These are phyloP conservation scores for Metschnikowia amazonensis DNA, from an alignment of 805 yeast species.

Conservation along the genomic window DNA sequence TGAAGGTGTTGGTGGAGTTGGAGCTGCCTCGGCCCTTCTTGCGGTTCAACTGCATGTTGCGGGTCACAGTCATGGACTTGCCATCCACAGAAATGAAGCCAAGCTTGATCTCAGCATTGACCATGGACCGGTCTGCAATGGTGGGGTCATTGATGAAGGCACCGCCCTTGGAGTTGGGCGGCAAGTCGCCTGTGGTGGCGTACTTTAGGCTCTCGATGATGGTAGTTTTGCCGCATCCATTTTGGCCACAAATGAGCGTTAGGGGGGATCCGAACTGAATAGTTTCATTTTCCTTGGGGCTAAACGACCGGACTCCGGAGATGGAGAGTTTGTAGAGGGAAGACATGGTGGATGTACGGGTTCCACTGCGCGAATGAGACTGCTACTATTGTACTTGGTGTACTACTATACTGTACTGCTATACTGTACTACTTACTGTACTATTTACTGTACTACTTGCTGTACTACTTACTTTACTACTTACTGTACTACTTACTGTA, in stretches of 20 bases:
- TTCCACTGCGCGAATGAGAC: neutral
- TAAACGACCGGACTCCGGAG: constrained; percentile 88
- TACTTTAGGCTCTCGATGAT: constrained; percentile 91
- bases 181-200: constrained; percentile 92
- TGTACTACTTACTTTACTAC: too few species aligned
- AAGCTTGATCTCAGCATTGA: constrained; percentile 84
- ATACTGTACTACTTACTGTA: too few species aligned
- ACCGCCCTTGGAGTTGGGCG: constrained; percentile 94
- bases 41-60: constrained; percentile 72
- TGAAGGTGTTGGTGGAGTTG: constrained; percentile 52
- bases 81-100: constrained; percentile 76
- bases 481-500: too few species aligned
- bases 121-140: constrained; percentile 67
- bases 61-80: constrained; percentile 76
- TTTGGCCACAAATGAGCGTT: constrained; percentile 91
- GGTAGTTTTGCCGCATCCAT: constrained; percentile 96
- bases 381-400: too few species aligned
- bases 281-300: constrained; percentile 76
- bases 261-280: constrained; percentile 87
- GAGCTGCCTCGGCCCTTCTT: constrained; percentile 41
- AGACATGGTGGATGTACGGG: constrained; percentile 28
- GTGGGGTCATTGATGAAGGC: constrained; percentile 95
- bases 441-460: too few species aligned
- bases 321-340: constrained; percentile 46
- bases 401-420: too few species aligned